Conservation (phyloP, 352 stramenopile species). For the Globisporangium orthogonon region DNA sequence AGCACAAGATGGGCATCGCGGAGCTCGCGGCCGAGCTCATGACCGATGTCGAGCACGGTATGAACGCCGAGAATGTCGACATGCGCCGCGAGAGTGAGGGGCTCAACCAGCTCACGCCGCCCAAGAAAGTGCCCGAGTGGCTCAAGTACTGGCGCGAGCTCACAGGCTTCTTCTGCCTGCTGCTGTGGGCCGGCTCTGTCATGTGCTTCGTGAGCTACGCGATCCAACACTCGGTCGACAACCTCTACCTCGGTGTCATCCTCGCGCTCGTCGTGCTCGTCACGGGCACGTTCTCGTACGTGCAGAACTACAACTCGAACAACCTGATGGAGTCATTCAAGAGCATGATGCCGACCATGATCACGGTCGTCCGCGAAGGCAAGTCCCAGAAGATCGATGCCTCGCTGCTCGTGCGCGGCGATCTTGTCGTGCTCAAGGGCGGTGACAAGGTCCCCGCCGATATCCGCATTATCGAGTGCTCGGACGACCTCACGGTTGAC, state of each 20-base stretch:
- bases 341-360: conserved; percentile 80
- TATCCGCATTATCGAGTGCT: conserved; percentile 91
- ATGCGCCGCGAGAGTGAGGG: conserved; percentile 40
- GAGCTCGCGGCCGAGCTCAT: conserved; percentile 39
- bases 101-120: conserved; percentile 46
- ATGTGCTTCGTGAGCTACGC: conserved; percentile 52
- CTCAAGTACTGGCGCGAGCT: conserved; percentile 53
- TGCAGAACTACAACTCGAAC: conserved; percentile 68
- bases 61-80: conserved; percentile 41
- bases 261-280: conserved; percentile 40
- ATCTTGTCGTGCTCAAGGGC: conserved; percentile 85
- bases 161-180: conserved; percentile 48
- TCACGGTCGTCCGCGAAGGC: conserved; percentile 68
- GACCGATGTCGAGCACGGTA: conserved; percentile 33
- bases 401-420: conserved; percentile 71
- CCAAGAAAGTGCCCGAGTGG: conserved; percentile 43
- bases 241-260: conserved; percentile 44
- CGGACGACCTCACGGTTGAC: conserved; percentile 89
- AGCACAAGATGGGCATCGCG: conserved; percentile 43
- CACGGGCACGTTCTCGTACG: conserved; percentile 53
- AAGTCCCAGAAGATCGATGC: conserved; percentile 79
- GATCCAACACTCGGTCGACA: conserved; percentile 37
- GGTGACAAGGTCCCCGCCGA: conserved; percentile 94
- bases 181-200: conserved; percentile 41
- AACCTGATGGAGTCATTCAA: conserved; percentile 87